Evolutionary conservation across 1,139 yeast genomes (phyloP), one percentile per base, ranked within the genome.

Genomic region (Candida frijolesensis): DNA sequence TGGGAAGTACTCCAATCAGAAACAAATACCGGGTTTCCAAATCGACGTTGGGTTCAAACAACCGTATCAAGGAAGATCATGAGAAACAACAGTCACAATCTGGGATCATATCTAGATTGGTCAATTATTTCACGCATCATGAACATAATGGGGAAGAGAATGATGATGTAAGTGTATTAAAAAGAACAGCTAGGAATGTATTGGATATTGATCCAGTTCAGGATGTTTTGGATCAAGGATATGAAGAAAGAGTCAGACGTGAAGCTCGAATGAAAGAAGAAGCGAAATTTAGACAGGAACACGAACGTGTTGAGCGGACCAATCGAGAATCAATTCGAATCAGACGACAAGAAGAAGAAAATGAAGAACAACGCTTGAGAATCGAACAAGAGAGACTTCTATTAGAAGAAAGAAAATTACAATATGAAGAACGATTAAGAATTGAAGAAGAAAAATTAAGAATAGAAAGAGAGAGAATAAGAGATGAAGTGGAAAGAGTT

Each of bases 51-150:
- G 3, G 2, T 22, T 3, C 2, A 6, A 10, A 38, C n/a, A 14
- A 38, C 14, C 14, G 15, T 8, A 12, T 3, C 6, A 37, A 19
- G 29, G 48, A 14, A 35, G 37, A 15, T 12, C 18, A 37, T 11
- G 48, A 12, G 38, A 38, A 15, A 41, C 22, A 12, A 45, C 34
- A 15, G 39, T 43, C 10, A 49, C 34, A 15, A 41, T 43, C 10
- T 47, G 63, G 64, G 18, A 38, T 60, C 10, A 46, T 61, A 43
- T 53, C 57, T 8, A 54, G 56, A 46, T 45, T 61, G 10, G 52
- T 59, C 19, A 46, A 53, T 43, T 48, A 57, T 45, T 53, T 60
- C 27, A 51, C 56, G 2, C 51, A 42, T 16, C 44, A 45, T 18
- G 54, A 53, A 9, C 51, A 51, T 15, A 34, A 10, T 16, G 18